These are phyloP conservation scores for Boletus patriciae DNA, from an alignment of 768 basidiomycete species.

Conservation along the genomic window DNA sequence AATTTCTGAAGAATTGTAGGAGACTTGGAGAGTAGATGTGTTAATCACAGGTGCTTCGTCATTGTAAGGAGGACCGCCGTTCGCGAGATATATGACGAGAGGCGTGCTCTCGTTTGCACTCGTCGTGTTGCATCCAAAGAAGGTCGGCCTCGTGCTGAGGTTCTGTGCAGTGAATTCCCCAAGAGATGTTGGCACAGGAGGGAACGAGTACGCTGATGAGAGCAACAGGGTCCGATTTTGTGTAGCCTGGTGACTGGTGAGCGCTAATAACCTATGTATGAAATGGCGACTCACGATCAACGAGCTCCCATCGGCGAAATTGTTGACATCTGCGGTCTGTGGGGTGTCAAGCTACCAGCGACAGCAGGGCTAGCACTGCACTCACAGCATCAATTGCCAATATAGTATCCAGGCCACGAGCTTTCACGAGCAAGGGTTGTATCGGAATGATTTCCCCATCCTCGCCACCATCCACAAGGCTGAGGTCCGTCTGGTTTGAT, in stretches of 20 bases:
- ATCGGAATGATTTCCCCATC: slow-evolving; percentile 47
- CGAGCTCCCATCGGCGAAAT: slow-evolving; percentile 26
- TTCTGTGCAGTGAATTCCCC: slow-evolving; percentile 37
- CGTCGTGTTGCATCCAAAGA: slow-evolving; percentile 45
- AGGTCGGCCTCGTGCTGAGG: slow-evolving; percentile 40
- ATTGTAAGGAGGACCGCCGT: slow-evolving; percentile 46
- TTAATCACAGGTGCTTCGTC: slow-evolving; percentile 43
- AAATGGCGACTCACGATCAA: slow-evolving; percentile 23
- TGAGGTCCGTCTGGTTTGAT: slow-evolving; percentile 32
- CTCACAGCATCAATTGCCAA: slow-evolving; percentile 48
- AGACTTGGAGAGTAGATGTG: slow-evolving; percentile 39
- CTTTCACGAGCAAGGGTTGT: slow-evolving; percentile 49
- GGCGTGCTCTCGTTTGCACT: slow-evolving; percentile 37
- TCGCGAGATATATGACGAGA: slow-evolving; percentile 59
- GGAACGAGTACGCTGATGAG: slow-evolving; percentile 35
- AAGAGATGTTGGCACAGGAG: slow-evolving; percentile 28
- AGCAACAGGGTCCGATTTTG: slow-evolving; percentile 42
- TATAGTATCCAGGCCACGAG: slow-evolving; percentile 49
- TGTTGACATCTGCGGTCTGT: slow-evolving; percentile 17
- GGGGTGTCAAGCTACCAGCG: not conserved
- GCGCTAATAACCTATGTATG: not conserved
- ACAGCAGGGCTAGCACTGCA: not conserved
- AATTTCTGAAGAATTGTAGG: slow-evolving; percentile 39
- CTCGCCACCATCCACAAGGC: slow-evolving; percentile 43
- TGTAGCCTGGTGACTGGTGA: slow-evolving; percentile 18